Conservation (phyloP, 306 rosid species). For the Lathyrus aphaca region DNA sequence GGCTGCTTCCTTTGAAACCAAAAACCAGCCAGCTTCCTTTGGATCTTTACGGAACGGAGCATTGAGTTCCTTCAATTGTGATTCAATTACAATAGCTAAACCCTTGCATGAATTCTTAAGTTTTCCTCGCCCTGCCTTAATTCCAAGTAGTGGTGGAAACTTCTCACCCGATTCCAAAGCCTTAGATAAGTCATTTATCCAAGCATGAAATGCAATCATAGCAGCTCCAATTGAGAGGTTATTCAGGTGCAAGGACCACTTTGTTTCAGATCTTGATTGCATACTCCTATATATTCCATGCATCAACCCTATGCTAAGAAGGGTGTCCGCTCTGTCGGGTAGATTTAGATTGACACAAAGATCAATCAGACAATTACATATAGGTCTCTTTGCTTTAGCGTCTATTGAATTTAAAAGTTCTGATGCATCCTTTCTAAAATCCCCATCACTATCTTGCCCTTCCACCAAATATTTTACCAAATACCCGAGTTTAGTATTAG, state of each 20-base stretch:
- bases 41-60: slow-evolving; percentile 84
- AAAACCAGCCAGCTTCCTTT: slow-evolving; percentile 85
- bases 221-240: slow-evolving; percentile 90
- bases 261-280: slow-evolving; percentile 68
- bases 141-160: slow-evolving; percentile 83
- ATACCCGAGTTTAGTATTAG: slow-evolving; percentile 65
- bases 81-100: slow-evolving; percentile 63
- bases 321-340: slow-evolving; percentile 64
- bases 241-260: slow-evolving; percentile 85
- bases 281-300: slow-evolving; percentile 65
- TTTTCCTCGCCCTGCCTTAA: slow-evolving; percentile 86
- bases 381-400: slow-evolving; percentile 66
- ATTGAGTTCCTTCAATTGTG: slow-evolving; percentile 72
- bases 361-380: slow-evolving; percentile 89
- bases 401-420: slow-evolving; percentile 59
- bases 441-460: slow-evolving; percentile 44
- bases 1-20: slow-evolving; percentile 69
- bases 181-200: slow-evolving; percentile 77
- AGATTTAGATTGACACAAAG: slow-evolving; percentile 72
- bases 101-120: slow-evolving; percentile 77
- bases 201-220: slow-evolving; percentile 73
- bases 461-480: slow-evolving; percentile 67
- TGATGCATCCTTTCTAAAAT: slow-evolving; percentile 63
- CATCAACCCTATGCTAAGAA: slow-evolving; percentile 60
- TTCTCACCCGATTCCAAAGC: slow-evolving; percentile 68